Conservation (phyloP, 495 filamentous ascomycete species). For the Barbatosphaeria neglecta region DNA sequence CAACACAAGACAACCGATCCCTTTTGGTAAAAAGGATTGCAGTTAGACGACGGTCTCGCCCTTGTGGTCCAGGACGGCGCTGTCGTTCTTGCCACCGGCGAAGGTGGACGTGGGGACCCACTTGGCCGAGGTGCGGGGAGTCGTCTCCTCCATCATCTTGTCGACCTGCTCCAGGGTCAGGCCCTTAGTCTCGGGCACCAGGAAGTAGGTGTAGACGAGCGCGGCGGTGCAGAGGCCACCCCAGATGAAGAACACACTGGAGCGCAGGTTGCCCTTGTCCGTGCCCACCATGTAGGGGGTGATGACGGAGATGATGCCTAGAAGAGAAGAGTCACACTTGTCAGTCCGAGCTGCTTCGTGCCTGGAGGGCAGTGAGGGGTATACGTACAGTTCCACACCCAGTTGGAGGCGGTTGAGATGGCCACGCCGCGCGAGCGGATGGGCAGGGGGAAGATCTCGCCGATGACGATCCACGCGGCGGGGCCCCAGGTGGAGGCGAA, state of each 20-base stretch:
- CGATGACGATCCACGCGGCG: constrained; percentile 71
- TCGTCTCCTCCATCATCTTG: constrained; percentile 77
- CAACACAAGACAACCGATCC: no score
- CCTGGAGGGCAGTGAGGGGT: not conserved
- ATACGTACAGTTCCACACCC: constrained; percentile 58
- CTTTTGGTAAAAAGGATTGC: not conserved
- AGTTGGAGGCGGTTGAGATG: constrained; percentile 75
- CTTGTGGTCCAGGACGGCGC: constrained; percentile 8
- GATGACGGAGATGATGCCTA: constrained; percentile 39
- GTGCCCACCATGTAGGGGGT: constrained; percentile 68
- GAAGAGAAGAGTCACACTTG: no score
- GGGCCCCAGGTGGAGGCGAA: constrained; percentile 76
- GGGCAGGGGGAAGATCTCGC: constrained; percentile 76
- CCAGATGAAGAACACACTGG: constrained; percentile 75
- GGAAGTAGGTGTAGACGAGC: constrained; percentile 64
- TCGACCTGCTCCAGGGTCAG: constrained; percentile 82
- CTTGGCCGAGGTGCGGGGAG: constrained; percentile 53
- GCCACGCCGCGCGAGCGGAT: constrained; percentile 74
- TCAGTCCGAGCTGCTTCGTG: no score
- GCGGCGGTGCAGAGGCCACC: constrained; percentile 54
- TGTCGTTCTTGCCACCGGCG: constrained; percentile 39
- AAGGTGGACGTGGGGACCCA: constrained; percentile 66
- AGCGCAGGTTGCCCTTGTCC: constrained; percentile 51
- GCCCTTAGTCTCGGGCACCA: constrained; percentile 79
- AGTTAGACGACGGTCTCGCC: not conserved